Percentiles rank a stretch among this genome's conserved stretches.
These are phyloP conservation scores for Galerina sulciceps DNA, from an alignment of 768 basidiomycete genomes.

Conservation along the genomic window DNA sequence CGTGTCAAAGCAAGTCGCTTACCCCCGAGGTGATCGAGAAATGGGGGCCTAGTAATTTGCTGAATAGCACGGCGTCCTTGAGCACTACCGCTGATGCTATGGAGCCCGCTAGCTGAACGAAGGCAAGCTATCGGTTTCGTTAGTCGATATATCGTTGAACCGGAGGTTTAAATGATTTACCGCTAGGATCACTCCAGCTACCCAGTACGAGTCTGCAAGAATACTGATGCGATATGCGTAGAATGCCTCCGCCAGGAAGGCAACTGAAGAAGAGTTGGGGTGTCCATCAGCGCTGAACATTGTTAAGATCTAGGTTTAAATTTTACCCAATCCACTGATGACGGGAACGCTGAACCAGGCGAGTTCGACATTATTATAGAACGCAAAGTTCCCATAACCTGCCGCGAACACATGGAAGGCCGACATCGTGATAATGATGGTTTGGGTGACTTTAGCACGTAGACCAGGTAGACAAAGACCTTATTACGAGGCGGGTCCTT, in stretches of 20 bases:
- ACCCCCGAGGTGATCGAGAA: neutral
- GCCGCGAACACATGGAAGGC: constrained; percentile 7
- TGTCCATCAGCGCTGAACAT: neutral
- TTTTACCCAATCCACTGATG: neutral
- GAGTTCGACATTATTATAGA: constrained; percentile 4
- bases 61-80: neutral
- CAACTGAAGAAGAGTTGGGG: neutral
- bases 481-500: constrained; percentile 4
- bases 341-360: constrained; percentile 9
- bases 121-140: neutral
- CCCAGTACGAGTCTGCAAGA: neutral
- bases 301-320: neutral
- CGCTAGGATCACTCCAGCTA: neutral
- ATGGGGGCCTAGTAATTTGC: neutral
- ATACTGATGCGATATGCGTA: neutral
- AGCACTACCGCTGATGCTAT: neutral
- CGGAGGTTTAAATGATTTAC: neutral
- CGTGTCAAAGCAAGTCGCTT: neutral
- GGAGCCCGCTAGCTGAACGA: neutral
- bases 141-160: no score
- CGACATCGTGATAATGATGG: constrained; percentile 1
- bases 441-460: constrained; percentile 8
- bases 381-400: constrained; percentile 5
- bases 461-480: constrained; percentile 14
- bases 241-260: neutral